Conservation (phyloP, 164 flowering plant genomes). For the Annona cherimola region DNA sequence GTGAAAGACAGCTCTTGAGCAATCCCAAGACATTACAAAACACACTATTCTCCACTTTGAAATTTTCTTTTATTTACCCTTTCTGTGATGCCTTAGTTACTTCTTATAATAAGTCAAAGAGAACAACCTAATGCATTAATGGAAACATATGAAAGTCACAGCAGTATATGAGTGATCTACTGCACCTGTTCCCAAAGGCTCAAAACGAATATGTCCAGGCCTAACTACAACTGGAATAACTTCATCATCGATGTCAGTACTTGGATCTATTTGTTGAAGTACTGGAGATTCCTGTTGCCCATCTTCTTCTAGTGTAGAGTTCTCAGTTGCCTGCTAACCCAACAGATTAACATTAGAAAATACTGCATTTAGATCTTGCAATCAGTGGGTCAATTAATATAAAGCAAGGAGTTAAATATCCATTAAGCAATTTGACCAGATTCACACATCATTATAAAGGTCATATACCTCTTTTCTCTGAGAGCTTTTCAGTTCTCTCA, state of each 20-base stretch:
- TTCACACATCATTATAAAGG: background rate
- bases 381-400: background rate
- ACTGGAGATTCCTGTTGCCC: slow-evolving; percentile 12
- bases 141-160: too few species aligned
- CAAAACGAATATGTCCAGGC: slow-evolving; percentile 95
- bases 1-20: too few species aligned
- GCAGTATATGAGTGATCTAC: background rate
- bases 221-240: slow-evolving; percentile 67
- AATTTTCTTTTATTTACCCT: too few species aligned
- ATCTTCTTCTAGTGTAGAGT: slow-evolving; percentile 16
- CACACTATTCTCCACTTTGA: too few species aligned
- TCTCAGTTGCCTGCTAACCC: slow-evolving; percentile 30
- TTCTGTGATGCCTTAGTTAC: too few species aligned
- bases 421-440: background rate
- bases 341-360: background rate
- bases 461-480: slow-evolving; percentile 38
- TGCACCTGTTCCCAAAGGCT: slow-evolving; percentile 49
- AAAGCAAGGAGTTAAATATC: background rate
- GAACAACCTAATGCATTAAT: too few species aligned
- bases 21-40: too few species aligned
- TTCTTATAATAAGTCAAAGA: too few species aligned
- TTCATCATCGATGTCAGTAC: slow-evolving; percentile 41
- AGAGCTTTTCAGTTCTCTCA: slow-evolving; percentile 40
- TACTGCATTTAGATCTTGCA: background rate
- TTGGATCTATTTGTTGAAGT: slow-evolving; percentile 23